Evolutionary conservation across 345 rosid genomes (phyloP).

Genomic region (Lumnitzera littorea): DNA sequence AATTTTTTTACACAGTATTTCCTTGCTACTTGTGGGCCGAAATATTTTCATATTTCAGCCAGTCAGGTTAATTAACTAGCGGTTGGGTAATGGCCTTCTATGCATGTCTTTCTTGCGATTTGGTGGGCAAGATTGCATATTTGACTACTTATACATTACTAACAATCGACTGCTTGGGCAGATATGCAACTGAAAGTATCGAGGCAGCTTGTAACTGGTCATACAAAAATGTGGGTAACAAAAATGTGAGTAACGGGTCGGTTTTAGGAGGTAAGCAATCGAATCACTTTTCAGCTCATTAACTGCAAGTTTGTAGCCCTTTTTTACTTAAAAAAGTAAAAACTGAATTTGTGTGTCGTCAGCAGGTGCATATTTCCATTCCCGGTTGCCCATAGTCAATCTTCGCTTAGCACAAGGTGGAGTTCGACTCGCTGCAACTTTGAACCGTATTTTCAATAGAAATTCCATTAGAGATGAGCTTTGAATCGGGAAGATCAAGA

Average conservation of each 20-base stretch:
- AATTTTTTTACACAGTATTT: no score
- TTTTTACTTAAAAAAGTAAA: conserved; percentile 4
- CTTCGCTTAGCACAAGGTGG: conserved; percentile 81
- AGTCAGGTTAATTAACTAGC: neutral
- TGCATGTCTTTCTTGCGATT: neutral
- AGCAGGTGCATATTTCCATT: conserved; percentile 69
- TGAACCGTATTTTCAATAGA: conserved; percentile 60
- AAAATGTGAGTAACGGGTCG: conserved; percentile 52
- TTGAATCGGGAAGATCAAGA: no score
- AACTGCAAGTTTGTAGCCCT: neutral
- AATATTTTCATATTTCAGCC: neutral
- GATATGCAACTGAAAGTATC: conserved; percentile 81
- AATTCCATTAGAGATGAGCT: no score
- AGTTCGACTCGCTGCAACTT: conserved; percentile 73
- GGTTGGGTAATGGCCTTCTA: neutral
- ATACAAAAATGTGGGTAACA: no score
- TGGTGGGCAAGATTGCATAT: neutral
- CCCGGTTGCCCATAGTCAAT: conserved; percentile 57
- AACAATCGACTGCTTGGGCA: conserved; percentile 9
- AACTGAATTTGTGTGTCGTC: neutral
- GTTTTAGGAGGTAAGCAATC: conserved; percentile 44
- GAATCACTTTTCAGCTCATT: neutral
- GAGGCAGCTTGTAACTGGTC: conserved; percentile 89
- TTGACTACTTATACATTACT: neutral
- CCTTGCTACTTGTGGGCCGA: neutral